These are phyloP conservation scores for Citrus cavaleriei DNA, from an alignment of 345 rosid genomes.

Conservation along the genomic window DNA sequence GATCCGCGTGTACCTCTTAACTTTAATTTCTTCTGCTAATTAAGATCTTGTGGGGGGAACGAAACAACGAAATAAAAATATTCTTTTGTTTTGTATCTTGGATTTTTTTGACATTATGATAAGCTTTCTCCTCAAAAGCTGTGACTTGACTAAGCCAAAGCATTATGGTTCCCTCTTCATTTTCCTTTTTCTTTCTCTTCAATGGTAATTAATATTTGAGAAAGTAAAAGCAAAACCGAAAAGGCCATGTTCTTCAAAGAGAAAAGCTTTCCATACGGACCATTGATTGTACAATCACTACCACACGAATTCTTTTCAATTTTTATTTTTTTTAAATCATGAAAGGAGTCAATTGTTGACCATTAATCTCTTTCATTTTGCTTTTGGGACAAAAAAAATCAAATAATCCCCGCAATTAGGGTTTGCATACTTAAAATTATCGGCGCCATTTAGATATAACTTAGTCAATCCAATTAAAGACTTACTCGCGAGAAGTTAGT, in stretches of 20 bases:
- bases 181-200: neutral
- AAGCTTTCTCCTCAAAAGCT: constrained; percentile 38
- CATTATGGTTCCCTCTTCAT: neutral
- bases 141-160: constrained; percentile 42
- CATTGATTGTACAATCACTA: constrained; percentile 33
- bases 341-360: constrained; percentile 1
- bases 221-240: constrained; percentile 18
- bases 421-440: neutral
- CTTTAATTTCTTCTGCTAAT: neutral
- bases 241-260: constrained; percentile 13
- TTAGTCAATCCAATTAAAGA: no score
- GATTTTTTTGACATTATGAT: neutral
- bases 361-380: neutral
- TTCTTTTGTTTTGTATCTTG: neutral
- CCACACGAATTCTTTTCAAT: constrained; percentile 13
- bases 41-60: constrained; percentile 2
- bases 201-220: neutral
- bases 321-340: neutral
- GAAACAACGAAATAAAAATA: neutral
- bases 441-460: neutral
- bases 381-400: neutral
- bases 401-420: neutral
- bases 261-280: constrained; percentile 21
- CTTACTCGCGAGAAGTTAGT: no score
- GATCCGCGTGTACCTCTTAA: neutral